Conservation (phyloP, 2,329 filamentous ascomycete species). For the Ophiostoma himal-ulmi region DNA sequence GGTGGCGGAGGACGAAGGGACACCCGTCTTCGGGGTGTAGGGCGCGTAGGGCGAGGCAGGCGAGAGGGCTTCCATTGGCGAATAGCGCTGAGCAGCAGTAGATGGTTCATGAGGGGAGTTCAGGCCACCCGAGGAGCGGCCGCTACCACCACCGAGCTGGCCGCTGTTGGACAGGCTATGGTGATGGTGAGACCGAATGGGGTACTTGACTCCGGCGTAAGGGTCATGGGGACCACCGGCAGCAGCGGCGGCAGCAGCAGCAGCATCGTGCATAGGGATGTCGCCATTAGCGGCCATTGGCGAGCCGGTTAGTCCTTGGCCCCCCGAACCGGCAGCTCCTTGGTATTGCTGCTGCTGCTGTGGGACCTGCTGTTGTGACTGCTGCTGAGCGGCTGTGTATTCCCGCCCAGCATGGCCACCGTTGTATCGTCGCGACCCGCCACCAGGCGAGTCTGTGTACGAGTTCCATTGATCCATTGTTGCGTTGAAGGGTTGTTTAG, state of each 20-base stretch:
- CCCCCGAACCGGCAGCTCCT: slow-evolving; percentile 14
- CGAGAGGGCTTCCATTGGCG: slow-evolving; percentile 86
- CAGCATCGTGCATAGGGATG: slow-evolving; percentile 77
- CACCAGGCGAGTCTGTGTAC: slow-evolving; percentile 59
- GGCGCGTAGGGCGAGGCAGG: slow-evolving; percentile 68
- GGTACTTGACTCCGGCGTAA: slow-evolving; percentile 81
- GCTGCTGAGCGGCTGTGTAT: slow-evolving; percentile 25
- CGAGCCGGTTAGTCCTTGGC: slow-evolving; percentile 49
- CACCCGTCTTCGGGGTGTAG: slow-evolving; percentile 56
- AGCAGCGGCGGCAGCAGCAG: slow-evolving; percentile 17
- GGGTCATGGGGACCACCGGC: slow-evolving; percentile 51
- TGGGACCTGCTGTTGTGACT: slow-evolving; percentile 27
- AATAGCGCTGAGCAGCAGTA: slow-evolving; percentile 83
- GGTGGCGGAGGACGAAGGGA: slow-evolving; percentile 41
- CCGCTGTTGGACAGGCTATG: slow-evolving; percentile 56
- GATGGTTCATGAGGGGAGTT: slow-evolving; percentile 73
- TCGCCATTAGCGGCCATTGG: slow-evolving; percentile 59
- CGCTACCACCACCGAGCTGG: slow-evolving; percentile 26
- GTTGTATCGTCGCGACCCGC: slow-evolving; percentile 60
- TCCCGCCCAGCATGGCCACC: slow-evolving; percentile 31
- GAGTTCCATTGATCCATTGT: slow-evolving; percentile 59
- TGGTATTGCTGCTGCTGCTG: slow-evolving; percentile 29
- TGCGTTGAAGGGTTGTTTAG: neutral
- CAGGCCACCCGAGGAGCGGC: slow-evolving; percentile 46
- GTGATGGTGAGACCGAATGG: slow-evolving; percentile 71